Percentiles rank a stretch among this genome's conserved stretches.
Conservation (phyloP, 2,329 filamentous ascomycete species). For the Bipolaris sorokiniana region DNA sequence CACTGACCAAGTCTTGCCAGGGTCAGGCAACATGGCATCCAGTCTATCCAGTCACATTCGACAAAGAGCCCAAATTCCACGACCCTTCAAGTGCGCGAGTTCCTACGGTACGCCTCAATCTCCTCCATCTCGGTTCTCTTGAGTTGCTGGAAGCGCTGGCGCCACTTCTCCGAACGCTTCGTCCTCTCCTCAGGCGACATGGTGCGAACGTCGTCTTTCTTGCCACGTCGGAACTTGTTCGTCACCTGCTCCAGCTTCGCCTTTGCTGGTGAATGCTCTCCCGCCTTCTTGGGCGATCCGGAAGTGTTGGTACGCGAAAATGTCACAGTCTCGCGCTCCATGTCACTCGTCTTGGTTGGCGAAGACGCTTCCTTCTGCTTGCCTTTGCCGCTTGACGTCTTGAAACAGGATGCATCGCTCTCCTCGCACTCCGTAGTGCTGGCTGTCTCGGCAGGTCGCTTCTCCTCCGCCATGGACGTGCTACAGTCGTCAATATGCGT, state of each 20-base stretch:
- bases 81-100: slow-evolving; percentile 13
- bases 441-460: slow-evolving; percentile 9
- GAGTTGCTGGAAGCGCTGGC: slow-evolving; percentile 43
- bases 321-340: slow-evolving; percentile 20
- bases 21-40: too few relatives aligned
- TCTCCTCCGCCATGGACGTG: slow-evolving; percentile 12
- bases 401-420: slow-evolving; percentile 42
- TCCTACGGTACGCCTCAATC: slow-evolving; percentile 32
- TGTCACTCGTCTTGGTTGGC: slow-evolving; percentile 28
- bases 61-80: not conserved
- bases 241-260: slow-evolving; percentile 56
- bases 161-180: slow-evolving; percentile 46
- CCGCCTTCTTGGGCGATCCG: slow-evolving; percentile 45
- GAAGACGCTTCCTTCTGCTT: slow-evolving; percentile 40
- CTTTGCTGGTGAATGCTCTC: slow-evolving; percentile 53
- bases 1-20: not conserved
- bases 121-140: slow-evolving; percentile 39
- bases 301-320: slow-evolving; percentile 35
- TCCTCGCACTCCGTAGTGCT: slow-evolving; percentile 23
- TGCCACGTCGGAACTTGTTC: slow-evolving; percentile 51
- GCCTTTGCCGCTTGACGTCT: slow-evolving; percentile 34
- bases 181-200: slow-evolving; percentile 49
- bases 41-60: too few relatives aligned
- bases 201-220: slow-evolving; percentile 44
- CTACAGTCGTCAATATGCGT: slow-evolving; percentile 21